Base-by-base conservation (phyloP, 2,329 filamentous ascomycete species). In the Domatiomyces globalis region DNA sequence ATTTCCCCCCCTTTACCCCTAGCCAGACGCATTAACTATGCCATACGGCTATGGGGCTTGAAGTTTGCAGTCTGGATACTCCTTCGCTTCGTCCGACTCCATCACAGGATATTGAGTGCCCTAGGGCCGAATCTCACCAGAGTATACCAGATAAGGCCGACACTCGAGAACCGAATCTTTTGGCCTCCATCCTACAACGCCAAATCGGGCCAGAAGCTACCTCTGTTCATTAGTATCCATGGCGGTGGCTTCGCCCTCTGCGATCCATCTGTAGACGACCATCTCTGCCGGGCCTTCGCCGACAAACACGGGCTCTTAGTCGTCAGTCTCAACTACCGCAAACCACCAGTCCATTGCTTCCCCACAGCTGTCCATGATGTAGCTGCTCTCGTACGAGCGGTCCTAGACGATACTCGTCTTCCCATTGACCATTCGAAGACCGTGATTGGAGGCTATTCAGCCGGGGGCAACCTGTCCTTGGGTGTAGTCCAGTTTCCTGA, bases 211-310 rank as follows among this genome's bases (percentile, higher is more conserved):
- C 20, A 20, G 19, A 49, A 46, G 15, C 48, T 51, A 17, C 56
- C 56, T 3, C 44, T 56, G 4, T 65, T 76, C 45, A 63, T 79
- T 45, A 69, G 72, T 50, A 68, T 77, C 57, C 76, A 79, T 56
- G 75, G 75, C 50, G 74, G 75, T 52, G 74, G 73, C 42, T 76
- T 74, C 59, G 64, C 66, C 25, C 25, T 77, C 44, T 68, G 71
- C 61, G 58, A 67, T 18, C 67, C 73, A 0, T 52, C 62, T 46
- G 62, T 71, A 44, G 72, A 75, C 57, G 73, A 76, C 61, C 57
- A 58, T n/a, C 74, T 74, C 65, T 75, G 72, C 61, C 61, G 61
- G 42, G 55, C 58, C 51, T 73, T 74, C 55, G 65, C 73, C 20
- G 63, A 68, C 48, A 55, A 60, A 1, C 65, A 70, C 49, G 58